Evolutionary conservation across 768 basidiomycete species (phyloP).

Genomic region (Astraeus odoratus): DNA sequence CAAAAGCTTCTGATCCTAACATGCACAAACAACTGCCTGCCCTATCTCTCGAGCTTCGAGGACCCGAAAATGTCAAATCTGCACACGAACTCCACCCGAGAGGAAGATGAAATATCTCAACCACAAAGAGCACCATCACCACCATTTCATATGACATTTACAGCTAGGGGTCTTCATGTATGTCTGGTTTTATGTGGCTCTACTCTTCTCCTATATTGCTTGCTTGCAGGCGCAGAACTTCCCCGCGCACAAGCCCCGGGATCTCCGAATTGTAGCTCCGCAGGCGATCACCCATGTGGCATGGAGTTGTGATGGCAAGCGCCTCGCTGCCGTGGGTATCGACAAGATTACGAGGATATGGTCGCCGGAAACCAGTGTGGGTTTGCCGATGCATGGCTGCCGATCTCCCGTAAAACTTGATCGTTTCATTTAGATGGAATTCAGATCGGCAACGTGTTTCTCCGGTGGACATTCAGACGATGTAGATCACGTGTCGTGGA

Average conservation of each 20-base stretch:
- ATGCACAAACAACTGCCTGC: constrained; percentile 16
- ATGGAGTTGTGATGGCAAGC: constrained; percentile 81
- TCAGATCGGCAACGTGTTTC: constrained; percentile 55
- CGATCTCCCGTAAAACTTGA: neutral
- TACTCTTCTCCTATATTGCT: constrained; percentile 10
- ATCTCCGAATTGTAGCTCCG: constrained; percentile 56
- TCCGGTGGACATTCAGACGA: constrained; percentile 72
- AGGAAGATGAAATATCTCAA: constrained; percentile 52
- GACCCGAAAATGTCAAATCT: constrained; percentile 24
- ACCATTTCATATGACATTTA: constrained; percentile 64
- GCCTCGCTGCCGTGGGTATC: constrained; percentile 73
- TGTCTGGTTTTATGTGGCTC: constrained; percentile 7
- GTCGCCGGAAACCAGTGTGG: constrained; percentile 70
- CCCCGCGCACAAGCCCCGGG: constrained; percentile 73
- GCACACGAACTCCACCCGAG: constrained; percentile 25
- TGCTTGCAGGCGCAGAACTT: constrained; percentile 61
- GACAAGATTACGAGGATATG: constrained; percentile 76
- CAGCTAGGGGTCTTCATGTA: constrained; percentile 70
- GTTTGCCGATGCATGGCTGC: constrained; percentile 19
- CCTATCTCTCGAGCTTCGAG: too few species aligned
- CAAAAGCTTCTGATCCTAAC: constrained; percentile 16
- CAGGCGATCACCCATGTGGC: constrained; percentile 70
- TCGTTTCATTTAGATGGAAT: constrained; percentile 56
- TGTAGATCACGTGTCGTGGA: constrained; percentile 80
- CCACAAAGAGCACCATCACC: constrained; percentile 64